Evolutionary conservation across 2,329 filamentous ascomycete genomes (phyloP).

Genomic region (Elsinoe necatrix): DNA sequence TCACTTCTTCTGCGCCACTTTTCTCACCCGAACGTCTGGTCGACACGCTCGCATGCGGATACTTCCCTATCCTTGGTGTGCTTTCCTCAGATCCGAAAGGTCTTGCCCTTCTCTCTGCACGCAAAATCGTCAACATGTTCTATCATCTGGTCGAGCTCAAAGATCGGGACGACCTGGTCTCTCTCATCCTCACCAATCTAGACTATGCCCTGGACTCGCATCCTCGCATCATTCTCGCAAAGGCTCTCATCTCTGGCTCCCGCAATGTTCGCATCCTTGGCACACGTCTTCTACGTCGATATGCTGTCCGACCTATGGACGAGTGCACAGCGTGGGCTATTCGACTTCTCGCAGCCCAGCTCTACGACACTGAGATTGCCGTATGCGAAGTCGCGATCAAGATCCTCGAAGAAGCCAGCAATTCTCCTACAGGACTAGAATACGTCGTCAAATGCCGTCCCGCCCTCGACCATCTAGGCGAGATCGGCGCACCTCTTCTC

Average conservation of each 20-base stretch:
- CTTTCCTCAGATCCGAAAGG: conserved; percentile 76
- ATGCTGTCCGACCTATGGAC: conserved; percentile 56
- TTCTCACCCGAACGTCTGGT: conserved; percentile 78
- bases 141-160: conserved; percentile 94
- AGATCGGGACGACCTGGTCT: conserved; percentile 84
- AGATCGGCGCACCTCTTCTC: conserved; percentile 88
- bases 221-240: conserved; percentile 83
- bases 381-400: conserved; percentile 95
- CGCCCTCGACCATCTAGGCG: conserved; percentile 86
- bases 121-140: conserved; percentile 99
- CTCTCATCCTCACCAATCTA: conserved; percentile 78
- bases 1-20: conserved; percentile 74
- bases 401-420: conserved; percentile 94
- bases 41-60: conserved; percentile 83
- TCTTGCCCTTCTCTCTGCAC: conserved; percentile 81
- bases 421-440: conserved; percentile 80
- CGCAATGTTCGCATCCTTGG: conserved; percentile 87
- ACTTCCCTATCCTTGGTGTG: conserved; percentile 85
- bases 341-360: conserved; percentile 88
- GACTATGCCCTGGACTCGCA: conserved; percentile 83
- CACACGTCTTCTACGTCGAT: conserved; percentile 78
- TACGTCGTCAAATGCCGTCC: conserved; percentile 96
- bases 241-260: conserved; percentile 82
- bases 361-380: conserved; percentile 95
- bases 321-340: conserved; percentile 91